A percentile compares a stretch with the other conserved stretches of the same genome.
These are phyloP conservation scores for Ogataea siamensis DNA, from an alignment of 805 yeast species.

Conservation along the genomic window DNA sequence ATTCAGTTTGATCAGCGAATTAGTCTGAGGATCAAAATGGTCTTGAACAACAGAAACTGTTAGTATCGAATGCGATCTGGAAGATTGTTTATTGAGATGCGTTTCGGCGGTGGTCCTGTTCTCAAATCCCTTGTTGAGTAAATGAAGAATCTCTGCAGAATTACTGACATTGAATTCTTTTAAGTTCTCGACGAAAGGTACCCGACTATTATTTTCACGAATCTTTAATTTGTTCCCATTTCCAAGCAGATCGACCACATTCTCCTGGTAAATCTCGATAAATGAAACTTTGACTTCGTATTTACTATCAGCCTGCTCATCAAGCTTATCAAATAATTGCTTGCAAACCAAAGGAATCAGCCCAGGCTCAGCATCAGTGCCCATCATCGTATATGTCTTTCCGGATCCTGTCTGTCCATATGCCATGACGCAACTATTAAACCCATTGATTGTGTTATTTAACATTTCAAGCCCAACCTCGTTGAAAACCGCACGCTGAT, in stretches of 20 bases:
- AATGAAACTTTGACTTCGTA: conserved; percentile 54
- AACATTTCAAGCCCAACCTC: conserved; percentile 58
- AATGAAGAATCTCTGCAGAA: conserved; percentile 47
- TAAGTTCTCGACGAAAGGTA: conserved; percentile 72
- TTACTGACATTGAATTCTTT: conserved; percentile 48
- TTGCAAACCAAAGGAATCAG: conserved; percentile 61
- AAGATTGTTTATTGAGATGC: conserved; percentile 66
- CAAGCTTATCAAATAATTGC: conserved; percentile 48
- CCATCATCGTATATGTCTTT: conserved; percentile 78
- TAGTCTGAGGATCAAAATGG: conserved; percentile 38
- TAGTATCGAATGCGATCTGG: conserved; percentile 80
- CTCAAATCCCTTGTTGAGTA: conserved; percentile 50
- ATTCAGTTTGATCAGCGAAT: conserved; percentile 33
- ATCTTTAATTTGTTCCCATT: conserved; percentile 41
- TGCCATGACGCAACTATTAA: conserved; percentile 34
- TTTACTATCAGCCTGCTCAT: conserved; percentile 31
- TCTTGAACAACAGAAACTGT: conserved; percentile 63
- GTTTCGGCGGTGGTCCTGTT: conserved; percentile 71
- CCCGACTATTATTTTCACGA: conserved; percentile 58
- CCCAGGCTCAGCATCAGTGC: conserved; percentile 50
- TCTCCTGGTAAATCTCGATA: conserved; percentile 77
- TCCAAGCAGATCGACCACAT: conserved; percentile 60
- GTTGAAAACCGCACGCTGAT: conserved; percentile 51
- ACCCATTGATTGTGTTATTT: conserved; percentile 63
- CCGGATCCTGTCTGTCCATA: conserved; percentile 90